Base-by-base conservation (phyloP, 1,284 basidiomycete genomes). In the Porodaedalea pini region DNA sequence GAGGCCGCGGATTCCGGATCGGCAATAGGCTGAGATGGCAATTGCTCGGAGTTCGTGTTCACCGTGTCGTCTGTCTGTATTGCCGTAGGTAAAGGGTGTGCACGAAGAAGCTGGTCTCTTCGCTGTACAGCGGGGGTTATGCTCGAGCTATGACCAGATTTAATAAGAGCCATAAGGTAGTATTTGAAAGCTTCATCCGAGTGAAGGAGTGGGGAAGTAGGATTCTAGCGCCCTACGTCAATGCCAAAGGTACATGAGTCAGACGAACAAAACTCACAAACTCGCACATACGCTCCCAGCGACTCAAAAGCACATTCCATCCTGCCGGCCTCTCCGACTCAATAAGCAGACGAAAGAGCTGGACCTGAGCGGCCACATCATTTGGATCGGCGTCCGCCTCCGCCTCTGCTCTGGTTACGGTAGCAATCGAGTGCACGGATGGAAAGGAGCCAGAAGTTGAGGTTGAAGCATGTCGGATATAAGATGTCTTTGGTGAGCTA, bases 231-330 rank as follows among this genome's bases (percentile, higher is more conserved):
- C 29, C 51, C 21, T 63, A 47, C 34, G 43, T 48, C 25, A 34
- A 53, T 19, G 43, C 51, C 62, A 58, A 54, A 61, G 43, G 19
- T n/a, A 34, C 37, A 17, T 13, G 27, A 27, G 25, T 43, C 7
- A 34, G 25, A 0, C 10, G 11, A 21, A 19, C 11, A 13, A 23
- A 1, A 82, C 87, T 69, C 72, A 91, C 90, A 67, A 86, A 89
- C 78, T 90, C 86, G 65, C 79, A 81, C 79, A 85, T 83, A 62
- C 85, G 77, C 67, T 92, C 88, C 89, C 90, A 92, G 58, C 89
- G 80, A 64, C 76, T 82, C 59, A 89, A 80, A 60, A 91, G 73
- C 25, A 88, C 73, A 58, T 90, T 85, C 69, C 85, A 84, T 1
- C 83, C 88, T 10, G 83, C 78, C 60, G 80, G 81, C 29, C 84